Conservation (phyloP, 179 eudicot genomes). For the Dionaea muscipula region DNA sequence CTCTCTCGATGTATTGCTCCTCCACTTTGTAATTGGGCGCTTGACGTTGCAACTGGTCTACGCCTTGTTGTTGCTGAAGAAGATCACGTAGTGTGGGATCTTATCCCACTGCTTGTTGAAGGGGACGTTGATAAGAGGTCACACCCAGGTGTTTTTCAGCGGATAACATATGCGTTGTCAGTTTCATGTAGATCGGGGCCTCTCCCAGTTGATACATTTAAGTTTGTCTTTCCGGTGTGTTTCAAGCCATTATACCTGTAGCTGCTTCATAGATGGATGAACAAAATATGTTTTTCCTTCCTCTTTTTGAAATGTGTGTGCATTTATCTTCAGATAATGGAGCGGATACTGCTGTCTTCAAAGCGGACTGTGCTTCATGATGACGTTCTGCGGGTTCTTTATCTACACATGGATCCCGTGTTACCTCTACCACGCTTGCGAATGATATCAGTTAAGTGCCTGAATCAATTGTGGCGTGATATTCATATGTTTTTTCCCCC, state of each 20-base stretch:
- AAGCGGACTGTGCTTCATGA: constrained; percentile 87
- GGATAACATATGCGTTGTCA: constrained; percentile 53
- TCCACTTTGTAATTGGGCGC: constrained; percentile 85
- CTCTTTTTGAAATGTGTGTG: not conserved
- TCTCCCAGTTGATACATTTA: constrained; percentile 86
- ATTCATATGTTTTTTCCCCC: constrained; percentile 3
- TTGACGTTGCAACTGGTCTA: constrained; percentile 85
- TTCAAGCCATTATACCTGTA: constrained; percentile 1
- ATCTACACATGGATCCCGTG: constrained; percentile 79
- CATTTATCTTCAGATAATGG: constrained; percentile 47
- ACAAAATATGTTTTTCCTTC: not conserved
- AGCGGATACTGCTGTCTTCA: constrained; percentile 70
- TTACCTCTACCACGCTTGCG: constrained; percentile 87
- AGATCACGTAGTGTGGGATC: constrained; percentile 37
- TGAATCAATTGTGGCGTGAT: not conserved
- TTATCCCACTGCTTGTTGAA: constrained; percentile 35
- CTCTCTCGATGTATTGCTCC: constrained; percentile 76
- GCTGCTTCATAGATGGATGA: not conserved
- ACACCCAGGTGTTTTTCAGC: constrained; percentile 53
- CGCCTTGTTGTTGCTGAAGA: constrained; percentile 53
- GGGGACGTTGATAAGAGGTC: constrained; percentile 32
- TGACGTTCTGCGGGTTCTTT: constrained; percentile 67
- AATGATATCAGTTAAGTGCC: constrained; percentile 75
- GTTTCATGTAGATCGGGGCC: constrained; percentile 78
- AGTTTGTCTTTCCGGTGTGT: constrained; percentile 77